A percentile compares a stretch with the other conserved stretches of the same genome.
These are phyloP conservation scores for Russula dissimulans DNA, from an alignment of 768 basidiomycete genomes.

Conservation along the genomic window DNA sequence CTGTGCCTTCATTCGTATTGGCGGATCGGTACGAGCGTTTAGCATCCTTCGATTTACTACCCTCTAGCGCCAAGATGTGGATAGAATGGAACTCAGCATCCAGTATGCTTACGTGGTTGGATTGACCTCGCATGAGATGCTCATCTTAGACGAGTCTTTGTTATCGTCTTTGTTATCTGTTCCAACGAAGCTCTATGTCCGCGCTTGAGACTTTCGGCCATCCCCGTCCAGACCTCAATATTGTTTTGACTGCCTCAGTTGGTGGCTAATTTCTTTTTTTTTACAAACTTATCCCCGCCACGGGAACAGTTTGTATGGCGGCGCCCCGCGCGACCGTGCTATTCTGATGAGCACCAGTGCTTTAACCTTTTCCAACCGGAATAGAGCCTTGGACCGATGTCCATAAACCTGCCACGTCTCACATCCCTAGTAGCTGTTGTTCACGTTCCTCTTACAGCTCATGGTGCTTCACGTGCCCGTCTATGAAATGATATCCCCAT, in stretches of 20 bases:
- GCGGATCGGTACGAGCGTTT: too few relatives aligned
- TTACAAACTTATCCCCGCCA: too few relatives aligned
- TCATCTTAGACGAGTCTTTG: not conserved
- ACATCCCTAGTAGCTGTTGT: not conserved
- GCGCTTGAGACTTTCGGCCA: not conserved
- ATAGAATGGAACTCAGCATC: not conserved
- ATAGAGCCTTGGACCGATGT: not conserved
- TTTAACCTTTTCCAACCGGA: constrained; percentile 1
- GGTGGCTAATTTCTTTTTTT: not conserved
- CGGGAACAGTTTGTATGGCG: too few relatives aligned
- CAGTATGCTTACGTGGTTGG: not conserved
- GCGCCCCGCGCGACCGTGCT: not conserved
- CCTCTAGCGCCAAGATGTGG: not conserved
- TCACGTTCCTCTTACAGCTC: not conserved
- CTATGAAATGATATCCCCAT: not conserved
- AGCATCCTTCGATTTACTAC: not conserved
- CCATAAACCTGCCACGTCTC: not conserved
- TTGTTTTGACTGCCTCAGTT: not conserved
- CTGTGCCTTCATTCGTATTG: not conserved
- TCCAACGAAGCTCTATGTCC: not conserved
- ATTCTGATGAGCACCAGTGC: not conserved
- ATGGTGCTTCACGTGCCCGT: not conserved
- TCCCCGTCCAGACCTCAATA: not conserved
- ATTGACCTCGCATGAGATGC: not conserved
- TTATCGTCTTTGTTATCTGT: not conserved